Conservation (phyloP, 192 early-diverging fungal genomes). For the Backusella psychrophila region DNA sequence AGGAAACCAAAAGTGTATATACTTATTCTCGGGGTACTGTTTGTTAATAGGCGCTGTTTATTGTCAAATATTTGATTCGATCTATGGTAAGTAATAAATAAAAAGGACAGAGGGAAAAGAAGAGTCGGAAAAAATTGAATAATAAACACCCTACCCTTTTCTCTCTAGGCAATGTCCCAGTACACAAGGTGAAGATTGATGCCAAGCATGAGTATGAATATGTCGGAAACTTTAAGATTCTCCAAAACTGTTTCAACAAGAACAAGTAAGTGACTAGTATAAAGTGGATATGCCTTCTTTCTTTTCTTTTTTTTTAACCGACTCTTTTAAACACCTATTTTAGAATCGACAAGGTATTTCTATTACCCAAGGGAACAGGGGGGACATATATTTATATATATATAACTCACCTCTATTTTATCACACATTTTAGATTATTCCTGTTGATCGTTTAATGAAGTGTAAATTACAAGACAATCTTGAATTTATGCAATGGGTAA, state of each 20-base stretch:
- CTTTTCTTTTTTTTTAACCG: background rate
- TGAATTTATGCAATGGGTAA: slow-evolving; percentile 95
- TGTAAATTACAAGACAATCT: slow-evolving; percentile 98
- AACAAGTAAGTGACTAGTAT: slow-evolving; percentile 54
- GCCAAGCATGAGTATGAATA: slow-evolving; percentile 96
- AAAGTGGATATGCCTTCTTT: background rate
- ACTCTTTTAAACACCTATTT: background rate
- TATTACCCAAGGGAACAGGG: background rate
- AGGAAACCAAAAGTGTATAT: background rate
- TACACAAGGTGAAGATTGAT: slow-evolving; percentile 86
- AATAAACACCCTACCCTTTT: background rate
- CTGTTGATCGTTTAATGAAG: slow-evolving; percentile 84
- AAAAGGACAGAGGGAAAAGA: background rate
- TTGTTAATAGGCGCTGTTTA: slow-evolving; percentile 54
- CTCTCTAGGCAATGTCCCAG: slow-evolving; percentile 64
- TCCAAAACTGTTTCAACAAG: slow-evolving; percentile 81
- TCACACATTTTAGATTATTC: slow-evolving; percentile 56
- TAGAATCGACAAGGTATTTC: slow-evolving; percentile 72
- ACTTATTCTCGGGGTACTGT: background rate
- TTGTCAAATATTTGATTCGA: slow-evolving; percentile 66
- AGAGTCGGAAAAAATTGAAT: no score
- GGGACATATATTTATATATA: background rate
- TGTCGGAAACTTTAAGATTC: slow-evolving; percentile 89
- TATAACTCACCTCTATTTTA: background rate
- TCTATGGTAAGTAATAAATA: slow-evolving; percentile 45